A percentile compares a stretch with the other conserved stretches of the same genome.
phyloP scores from a whole-genome alignment of 768 basidiomycete species.

The Mycena rebaudengoi region DNA sequence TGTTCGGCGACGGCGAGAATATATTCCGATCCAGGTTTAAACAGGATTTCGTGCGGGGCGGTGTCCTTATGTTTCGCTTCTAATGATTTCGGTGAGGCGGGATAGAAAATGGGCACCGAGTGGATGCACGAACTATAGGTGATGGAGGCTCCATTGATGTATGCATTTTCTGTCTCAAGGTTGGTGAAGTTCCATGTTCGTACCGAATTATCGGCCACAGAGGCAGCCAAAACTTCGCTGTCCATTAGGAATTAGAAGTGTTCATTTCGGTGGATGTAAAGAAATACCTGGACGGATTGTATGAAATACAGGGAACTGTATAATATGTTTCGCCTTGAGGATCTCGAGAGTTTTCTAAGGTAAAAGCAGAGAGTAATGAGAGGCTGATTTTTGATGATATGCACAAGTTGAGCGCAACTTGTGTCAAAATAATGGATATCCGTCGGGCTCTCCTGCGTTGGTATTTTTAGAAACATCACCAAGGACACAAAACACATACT shows the following conservation, averaged over 20 bases:
- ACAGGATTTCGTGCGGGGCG: slow-evolving; percentile 53
- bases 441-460: slow-evolving; percentile 26
- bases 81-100: slow-evolving; percentile 28
- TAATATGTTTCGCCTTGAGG: slow-evolving; percentile 53
- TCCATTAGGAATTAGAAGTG: slow-evolving; percentile 8
- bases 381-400: not conserved
- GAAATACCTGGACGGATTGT: slow-evolving; percentile 57
- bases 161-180: not conserved
- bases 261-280: not conserved
- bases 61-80: slow-evolving; percentile 16
- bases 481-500: slow-evolving; percentile 30
- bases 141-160: not conserved
- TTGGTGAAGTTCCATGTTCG: slow-evolving; percentile 11
- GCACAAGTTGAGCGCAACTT: not conserved
- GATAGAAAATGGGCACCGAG: not conserved
- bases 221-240: slow-evolving; percentile 11
- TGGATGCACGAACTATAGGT: not conserved
- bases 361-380: too few relatives aligned
- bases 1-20: slow-evolving; percentile 53
- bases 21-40: slow-evolving; percentile 50
- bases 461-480: slow-evolving; percentile 21
- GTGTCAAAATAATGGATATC: slow-evolving; percentile 13
- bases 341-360: slow-evolving; percentile 23
- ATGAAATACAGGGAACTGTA: slow-evolving; percentile 62
- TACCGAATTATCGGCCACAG: slow-evolving; percentile 5